Evolutionary conservation across 192 early-diverging fungal genomes (phyloP).

Genomic region (Umbelopsis ramanniana): DNA sequence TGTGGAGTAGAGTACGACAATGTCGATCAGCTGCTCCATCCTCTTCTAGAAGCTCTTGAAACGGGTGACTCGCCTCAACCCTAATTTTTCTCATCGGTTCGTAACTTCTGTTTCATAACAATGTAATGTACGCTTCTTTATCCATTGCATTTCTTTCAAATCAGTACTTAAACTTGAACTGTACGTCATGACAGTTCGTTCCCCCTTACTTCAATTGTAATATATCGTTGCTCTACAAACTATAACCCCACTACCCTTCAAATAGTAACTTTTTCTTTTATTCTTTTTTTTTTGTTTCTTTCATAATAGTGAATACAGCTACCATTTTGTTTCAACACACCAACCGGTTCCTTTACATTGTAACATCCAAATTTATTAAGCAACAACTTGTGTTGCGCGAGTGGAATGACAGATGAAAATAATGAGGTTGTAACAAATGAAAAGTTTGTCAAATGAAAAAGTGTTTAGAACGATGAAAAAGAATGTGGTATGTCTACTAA

Average conservation of each 20-base stretch:
- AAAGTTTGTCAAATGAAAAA: neutral
- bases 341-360: no score
- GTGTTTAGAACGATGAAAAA: neutral
- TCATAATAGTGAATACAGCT: no score
- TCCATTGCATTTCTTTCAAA: no score
- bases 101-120: neutral
- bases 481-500: conserved; percentile 17
- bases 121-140: neutral
- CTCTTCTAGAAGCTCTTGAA: conserved; percentile 68
- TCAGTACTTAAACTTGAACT: no score
- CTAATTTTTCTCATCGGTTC: no score
- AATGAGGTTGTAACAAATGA: neutral
- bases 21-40: conserved; percentile 62
- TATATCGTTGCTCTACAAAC: neutral
- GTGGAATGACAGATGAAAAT: neutral
- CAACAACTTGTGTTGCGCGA: neutral
- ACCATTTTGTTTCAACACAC: no score
- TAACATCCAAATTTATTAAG: no score
- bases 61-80: conserved; percentile 40
- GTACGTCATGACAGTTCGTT: neutral
- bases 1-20: conserved; percentile 66
- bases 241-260: neutral
- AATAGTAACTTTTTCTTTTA: no score
- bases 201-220: conserved; percentile 10
- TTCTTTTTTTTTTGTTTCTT: no score